Evolutionary conservation across 2,329 filamentous ascomycete species (phyloP).

Genomic region (Pezicula rhizophila): DNA sequence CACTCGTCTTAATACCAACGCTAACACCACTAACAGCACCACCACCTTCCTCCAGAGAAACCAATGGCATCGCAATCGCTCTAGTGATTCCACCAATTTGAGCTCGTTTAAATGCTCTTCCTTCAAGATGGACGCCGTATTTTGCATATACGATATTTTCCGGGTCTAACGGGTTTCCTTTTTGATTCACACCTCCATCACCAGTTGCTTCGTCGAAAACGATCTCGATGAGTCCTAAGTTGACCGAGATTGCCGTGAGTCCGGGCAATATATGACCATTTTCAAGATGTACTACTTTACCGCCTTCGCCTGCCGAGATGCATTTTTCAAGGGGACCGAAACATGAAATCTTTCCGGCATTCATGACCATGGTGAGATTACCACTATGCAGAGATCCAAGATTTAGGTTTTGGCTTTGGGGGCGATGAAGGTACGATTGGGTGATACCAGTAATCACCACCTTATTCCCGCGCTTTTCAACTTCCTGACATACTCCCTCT

Average conservation of each 20-base stretch:
- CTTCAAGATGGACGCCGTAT: conserved; percentile 35
- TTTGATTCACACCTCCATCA: conserved; percentile 36
- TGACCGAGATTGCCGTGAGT: conserved; percentile 40
- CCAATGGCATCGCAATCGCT: conserved; percentile 34
- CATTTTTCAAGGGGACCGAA: conserved; percentile 28
- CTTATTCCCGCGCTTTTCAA: conserved; percentile 17
- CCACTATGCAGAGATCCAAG: not conserved
- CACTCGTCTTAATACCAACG: conserved; percentile 33
- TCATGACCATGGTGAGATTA: conserved; percentile 34
- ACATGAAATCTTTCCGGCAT: conserved; percentile 35
- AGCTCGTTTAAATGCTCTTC: conserved; percentile 34
- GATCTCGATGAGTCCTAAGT: conserved; percentile 46
- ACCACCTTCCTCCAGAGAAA: conserved; percentile 1
- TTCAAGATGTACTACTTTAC: conserved; percentile 30
- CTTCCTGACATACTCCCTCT: conserved; percentile 20
- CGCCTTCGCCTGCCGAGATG: conserved; percentile 11
- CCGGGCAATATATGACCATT: conserved; percentile 44
- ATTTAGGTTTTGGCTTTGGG: conserved; percentile 4
- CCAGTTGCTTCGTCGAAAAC: conserved; percentile 35
- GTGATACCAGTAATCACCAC: conserved; percentile 33
- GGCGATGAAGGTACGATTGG: conserved; percentile 31
- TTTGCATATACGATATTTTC: conserved; percentile 32
- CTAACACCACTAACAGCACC: conserved; percentile 35
- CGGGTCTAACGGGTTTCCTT: conserved; percentile 19
- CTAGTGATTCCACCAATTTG: conserved; percentile 38